Evolutionary conservation across 768 basidiomycete species (phyloP).

Genomic region (Russula dissimulans): DNA sequence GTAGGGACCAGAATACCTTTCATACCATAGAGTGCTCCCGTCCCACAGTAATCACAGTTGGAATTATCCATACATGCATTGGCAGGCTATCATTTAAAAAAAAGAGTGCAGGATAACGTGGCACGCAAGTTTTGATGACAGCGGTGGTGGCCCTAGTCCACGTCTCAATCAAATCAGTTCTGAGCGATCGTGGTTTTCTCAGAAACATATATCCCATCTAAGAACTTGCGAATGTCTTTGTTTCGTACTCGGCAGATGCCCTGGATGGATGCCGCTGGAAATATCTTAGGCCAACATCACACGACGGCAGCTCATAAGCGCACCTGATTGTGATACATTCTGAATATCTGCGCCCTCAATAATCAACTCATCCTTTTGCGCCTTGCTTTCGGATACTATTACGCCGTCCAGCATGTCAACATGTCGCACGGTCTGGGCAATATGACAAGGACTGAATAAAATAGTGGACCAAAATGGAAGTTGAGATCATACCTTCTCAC

Average conservation of each 20-base stretch:
- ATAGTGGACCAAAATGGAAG: neutral
- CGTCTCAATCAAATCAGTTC: neutral
- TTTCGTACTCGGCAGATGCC: conserved; percentile 94
- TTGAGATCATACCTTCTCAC: conserved; percentile 65
- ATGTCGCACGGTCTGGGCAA: conserved; percentile 71
- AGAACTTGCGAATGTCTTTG: conserved; percentile 99
- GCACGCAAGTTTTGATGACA: conserved; percentile 25
- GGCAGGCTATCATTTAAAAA: conserved; percentile 27
- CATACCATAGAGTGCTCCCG: conserved; percentile 40
- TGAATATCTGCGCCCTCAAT: conserved; percentile 94
- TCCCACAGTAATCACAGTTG: neutral
- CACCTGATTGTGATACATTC: conserved; percentile 94
- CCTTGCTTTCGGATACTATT: conserved; percentile 71
- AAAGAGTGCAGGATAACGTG: conserved; percentile 21
- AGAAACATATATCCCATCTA: conserved; percentile 90
- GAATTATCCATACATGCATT: conserved; percentile 2
- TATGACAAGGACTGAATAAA: neutral
- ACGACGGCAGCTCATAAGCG: conserved; percentile 11
- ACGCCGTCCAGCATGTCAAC: conserved; percentile 91
- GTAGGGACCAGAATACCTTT: conserved; percentile 90
- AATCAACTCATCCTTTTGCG: conserved; percentile 91
- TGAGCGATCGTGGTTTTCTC: conserved; percentile 58
- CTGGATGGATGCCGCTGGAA: conserved; percentile 86
- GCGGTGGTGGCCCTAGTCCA: neutral
- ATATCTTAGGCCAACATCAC: conserved; percentile 1